Conservation (phyloP, 176 grass and related monocot genomes). For the Carex kokanica region DNA sequence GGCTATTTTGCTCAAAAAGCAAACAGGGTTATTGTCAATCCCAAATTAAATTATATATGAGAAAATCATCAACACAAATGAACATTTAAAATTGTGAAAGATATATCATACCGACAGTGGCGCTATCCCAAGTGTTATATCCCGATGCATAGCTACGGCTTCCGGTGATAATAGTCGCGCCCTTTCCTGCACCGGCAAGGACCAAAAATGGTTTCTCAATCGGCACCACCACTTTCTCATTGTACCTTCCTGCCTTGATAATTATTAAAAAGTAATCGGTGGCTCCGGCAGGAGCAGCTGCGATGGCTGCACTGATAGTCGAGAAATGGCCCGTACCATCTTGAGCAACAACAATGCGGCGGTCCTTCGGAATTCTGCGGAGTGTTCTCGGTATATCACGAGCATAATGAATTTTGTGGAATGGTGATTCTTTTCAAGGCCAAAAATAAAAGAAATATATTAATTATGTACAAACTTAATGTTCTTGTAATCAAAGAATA, state of each 20-base stretch:
- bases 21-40: background rate
- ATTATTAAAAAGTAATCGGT: slow-evolving; percentile 42
- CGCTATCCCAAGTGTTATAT: slow-evolving; percentile 58
- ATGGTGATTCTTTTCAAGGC: background rate
- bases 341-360: slow-evolving; percentile 41
- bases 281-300: slow-evolving; percentile 41
- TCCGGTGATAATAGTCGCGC: slow-evolving; percentile 44
- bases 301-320: slow-evolving; percentile 55
- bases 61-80: background rate
- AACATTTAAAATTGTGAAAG: background rate
- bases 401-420: background rate
- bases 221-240: slow-evolving; percentile 50
- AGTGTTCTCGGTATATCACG: background rate
- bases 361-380: background rate
- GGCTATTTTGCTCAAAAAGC: background rate
- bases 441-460: background rate
- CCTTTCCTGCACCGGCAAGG: slow-evolving; percentile 47
- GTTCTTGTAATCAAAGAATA: background rate
- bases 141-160: slow-evolving; percentile 34
- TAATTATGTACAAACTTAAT: background rate
- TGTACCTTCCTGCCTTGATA: slow-evolving; percentile 63
- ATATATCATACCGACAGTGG: slow-evolving; percentile 47
- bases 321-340: slow-evolving; percentile 62
- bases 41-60: background rate
- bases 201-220: slow-evolving; percentile 40